phyloP scores from a whole-genome alignment of 1,284 basidiomycete genomes.

The Boletus sp. region DNA sequence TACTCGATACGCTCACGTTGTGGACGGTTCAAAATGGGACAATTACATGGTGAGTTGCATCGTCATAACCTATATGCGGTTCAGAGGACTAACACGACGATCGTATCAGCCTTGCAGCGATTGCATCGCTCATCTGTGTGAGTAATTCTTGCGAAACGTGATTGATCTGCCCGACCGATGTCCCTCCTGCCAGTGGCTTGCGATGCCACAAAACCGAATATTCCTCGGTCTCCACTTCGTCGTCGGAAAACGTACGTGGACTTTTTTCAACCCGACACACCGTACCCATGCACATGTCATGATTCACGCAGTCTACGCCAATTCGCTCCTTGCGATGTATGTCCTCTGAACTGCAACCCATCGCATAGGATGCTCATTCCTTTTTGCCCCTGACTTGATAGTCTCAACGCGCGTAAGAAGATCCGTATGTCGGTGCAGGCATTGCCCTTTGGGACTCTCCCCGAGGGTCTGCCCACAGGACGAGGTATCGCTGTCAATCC shows the following conservation, averaged over 20 bases:
- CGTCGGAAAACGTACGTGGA: slow-evolving; percentile 42
- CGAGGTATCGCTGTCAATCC: neutral
- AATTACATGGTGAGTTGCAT: slow-evolving; percentile 39
- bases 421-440: slow-evolving; percentile 3
- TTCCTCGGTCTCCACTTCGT: slow-evolving; percentile 47
- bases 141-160: slow-evolving; percentile 11
- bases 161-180: neutral
- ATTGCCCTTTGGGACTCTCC: slow-evolving; percentile 2
- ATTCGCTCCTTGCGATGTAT: slow-evolving; percentile 27
- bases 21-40: slow-evolving; percentile 50
- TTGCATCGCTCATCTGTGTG: slow-evolving; percentile 43
- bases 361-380: neutral
- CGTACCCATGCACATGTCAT: neutral
- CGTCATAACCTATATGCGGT: neutral
- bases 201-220: slow-evolving; percentile 38
- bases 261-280: neutral
- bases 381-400: slow-evolving; percentile 9
- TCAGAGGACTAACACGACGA: neutral
- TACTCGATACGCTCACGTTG: slow-evolving; percentile 44
- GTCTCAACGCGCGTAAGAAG: slow-evolving; percentile 20
- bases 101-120: slow-evolving; percentile 35
- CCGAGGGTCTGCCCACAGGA: neutral
- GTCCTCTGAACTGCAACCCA: neutral
- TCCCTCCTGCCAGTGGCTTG: slow-evolving; percentile 37
- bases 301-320: slow-evolving; percentile 23